Base-by-base conservation (phyloP, 352 stramenopile species). In the Globisporangium lucens region DNA sequence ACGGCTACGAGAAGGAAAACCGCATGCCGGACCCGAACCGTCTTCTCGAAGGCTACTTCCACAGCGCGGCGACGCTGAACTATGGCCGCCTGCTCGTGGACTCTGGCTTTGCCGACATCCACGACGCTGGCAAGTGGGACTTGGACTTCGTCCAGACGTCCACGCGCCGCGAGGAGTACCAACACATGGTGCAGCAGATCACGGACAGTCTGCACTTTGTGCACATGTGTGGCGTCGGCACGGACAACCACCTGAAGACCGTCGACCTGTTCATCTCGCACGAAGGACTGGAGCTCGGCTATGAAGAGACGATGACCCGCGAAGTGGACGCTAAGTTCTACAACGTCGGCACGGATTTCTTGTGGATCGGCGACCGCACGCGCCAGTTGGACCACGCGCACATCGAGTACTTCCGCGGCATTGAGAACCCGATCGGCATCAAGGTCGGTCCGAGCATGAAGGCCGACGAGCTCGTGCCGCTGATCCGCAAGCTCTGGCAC, bases 301-400 rank as follows among this genome's bases (percentile, higher is more conserved):
- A 99, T 75, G 97, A 99, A 78, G 84, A 99, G 83, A 97, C 97
- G 13, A 94, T 99, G 82, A 99, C 97, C 29, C 89, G 96, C 64
- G 64, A 98, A 68, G 90, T 98, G 70, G 72, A 92, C 67, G 87
- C 92, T 67, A 98, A 98, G 75, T 99, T 87, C 82, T 99, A 99
- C 83, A 98, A 99, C 82, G 97, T 98, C 57, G 98, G 96, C 29
- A 97, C 97, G 5, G 97, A 99, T 79, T 99, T 99, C 80, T 77
- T 99, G 30, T 99, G 98, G 97, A 98, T 99, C 65, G 98, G 98
- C 58, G 98, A 99, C 83, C 93, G 98, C 62, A 99, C 98, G 65
- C 89, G 98, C 56, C 91, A 99, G 81, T 87, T 99, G 20, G 97
- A 99, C 78, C 90, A 97, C 65, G 97, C 97, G 22, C 98, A 99